phyloP scores from a whole-genome alignment of 1,284 basidiomycete species.

The Ceratobasidium sp. region DNA sequence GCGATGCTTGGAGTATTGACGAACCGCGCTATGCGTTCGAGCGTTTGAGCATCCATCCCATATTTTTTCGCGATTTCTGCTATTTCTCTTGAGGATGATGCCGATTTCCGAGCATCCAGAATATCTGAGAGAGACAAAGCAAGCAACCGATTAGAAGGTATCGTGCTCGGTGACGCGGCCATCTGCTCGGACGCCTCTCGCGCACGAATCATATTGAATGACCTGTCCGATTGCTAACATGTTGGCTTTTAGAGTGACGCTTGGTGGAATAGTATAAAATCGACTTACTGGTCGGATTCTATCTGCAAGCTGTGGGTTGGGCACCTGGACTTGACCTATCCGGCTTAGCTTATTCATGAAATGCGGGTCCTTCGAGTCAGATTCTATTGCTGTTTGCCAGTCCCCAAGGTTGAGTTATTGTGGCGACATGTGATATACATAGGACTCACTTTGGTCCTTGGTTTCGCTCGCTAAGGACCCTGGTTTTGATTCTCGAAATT shows the following conservation, averaged over 20 bases:
- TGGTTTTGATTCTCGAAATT: constrained; percentile 42
- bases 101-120: constrained; percentile 71
- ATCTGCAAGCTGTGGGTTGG: constrained; percentile 66
- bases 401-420: too few species aligned
- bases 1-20: constrained; percentile 77
- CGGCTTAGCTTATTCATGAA: constrained; percentile 73
- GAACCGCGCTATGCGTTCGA: constrained; percentile 65
- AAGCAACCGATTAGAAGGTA: constrained; percentile 60
- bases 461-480: constrained; percentile 59
- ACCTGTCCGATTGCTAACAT: constrained; percentile 49
- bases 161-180: constrained; percentile 50
- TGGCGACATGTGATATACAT: constrained; percentile 44
- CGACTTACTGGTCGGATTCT: constrained; percentile 60
- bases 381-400: constrained; percentile 62
- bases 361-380: constrained; percentile 77
- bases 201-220: constrained; percentile 60
- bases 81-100: constrained; percentile 56
- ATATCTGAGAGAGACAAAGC: constrained; percentile 65
- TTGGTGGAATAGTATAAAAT: not conserved
- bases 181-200: constrained; percentile 63
- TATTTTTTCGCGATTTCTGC: constrained; percentile 62
- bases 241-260: not conserved
- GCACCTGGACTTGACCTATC: constrained; percentile 74
- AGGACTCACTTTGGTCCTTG: constrained; percentile 58
- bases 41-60: constrained; percentile 61